These are phyloP conservation scores for Globisporangium spiculum DNA, from an alignment of 352 stramenopile species.

Conservation along the genomic window DNA sequence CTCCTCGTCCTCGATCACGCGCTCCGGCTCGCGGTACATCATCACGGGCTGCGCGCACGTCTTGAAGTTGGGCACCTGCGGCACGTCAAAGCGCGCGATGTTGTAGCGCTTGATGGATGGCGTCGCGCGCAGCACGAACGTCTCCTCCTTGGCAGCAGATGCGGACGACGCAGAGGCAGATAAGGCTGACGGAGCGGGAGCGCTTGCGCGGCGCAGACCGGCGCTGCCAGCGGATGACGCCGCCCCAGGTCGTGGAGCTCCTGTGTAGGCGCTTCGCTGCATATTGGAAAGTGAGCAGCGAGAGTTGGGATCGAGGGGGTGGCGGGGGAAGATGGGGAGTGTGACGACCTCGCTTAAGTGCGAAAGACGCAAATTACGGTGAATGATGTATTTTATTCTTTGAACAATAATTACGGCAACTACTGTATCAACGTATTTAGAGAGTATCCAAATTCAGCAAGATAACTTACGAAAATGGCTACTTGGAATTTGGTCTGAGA, in stretches of 20 bases:
- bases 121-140: slow-evolving; percentile 73
- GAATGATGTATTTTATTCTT: no score
- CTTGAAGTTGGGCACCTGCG: slow-evolving; percentile 56
- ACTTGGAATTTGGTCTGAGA: no score
- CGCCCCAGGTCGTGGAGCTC: not conserved
- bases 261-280: not conserved
- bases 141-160: slow-evolving; percentile 38
- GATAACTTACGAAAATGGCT: no score
- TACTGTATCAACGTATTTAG: no score
- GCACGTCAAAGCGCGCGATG: slow-evolving; percentile 80
- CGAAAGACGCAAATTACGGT: not conserved
- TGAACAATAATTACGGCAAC: no score
- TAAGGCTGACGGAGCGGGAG: not conserved
- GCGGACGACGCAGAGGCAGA: slow-evolving; percentile 1
- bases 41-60: slow-evolving; percentile 74
- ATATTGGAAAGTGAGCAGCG: slow-evolving; percentile 6
- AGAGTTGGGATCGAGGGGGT: not conserved
- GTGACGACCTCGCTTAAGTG: not conserved
- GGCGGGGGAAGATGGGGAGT: not conserved
- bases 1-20: slow-evolving; percentile 70
- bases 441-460: no score
- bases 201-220: not conserved
- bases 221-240: not conserved
- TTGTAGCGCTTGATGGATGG: slow-evolving; percentile 89
- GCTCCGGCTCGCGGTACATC: slow-evolving; percentile 86